Conservation (phyloP, 2,329 filamentous ascomycete species). For the Cercospora nicotianae region DNA sequence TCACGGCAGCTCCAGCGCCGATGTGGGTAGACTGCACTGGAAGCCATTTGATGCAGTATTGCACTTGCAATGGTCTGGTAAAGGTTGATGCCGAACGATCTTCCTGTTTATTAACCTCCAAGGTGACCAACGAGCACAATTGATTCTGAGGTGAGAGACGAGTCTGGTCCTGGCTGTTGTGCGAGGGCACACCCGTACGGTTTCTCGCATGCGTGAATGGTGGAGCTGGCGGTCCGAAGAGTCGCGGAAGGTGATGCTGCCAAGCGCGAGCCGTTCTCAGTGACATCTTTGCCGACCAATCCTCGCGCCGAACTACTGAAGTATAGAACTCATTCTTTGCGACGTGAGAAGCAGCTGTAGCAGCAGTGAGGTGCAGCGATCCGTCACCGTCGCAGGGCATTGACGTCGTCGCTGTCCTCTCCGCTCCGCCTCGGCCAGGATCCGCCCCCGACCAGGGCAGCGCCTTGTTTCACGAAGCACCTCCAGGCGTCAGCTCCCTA, state of each 20-base stretch:
- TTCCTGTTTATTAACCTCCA: not conserved
- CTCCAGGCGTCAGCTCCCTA: slow-evolving; percentile 7
- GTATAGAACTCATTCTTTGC: not conserved
- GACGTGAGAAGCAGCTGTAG: not conserved
- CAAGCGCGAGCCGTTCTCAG: not conserved
- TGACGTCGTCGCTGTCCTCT: not conserved
- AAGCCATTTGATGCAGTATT: not conserved
- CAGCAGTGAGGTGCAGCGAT: not conserved
- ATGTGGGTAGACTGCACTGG: not conserved
- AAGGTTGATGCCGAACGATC: not conserved
- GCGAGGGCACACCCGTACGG: not conserved
- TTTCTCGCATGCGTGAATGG: not conserved
- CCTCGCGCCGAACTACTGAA: not conserved
- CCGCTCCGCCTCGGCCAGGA: not conserved
- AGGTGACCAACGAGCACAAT: not conserved
- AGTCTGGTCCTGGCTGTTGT: not conserved
- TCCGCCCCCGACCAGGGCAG: slow-evolving; percentile 1
- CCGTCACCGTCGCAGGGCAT: not conserved
- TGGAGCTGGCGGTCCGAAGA: not conserved
- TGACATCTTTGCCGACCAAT: slow-evolving; percentile 7
- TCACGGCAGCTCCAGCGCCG: not conserved
- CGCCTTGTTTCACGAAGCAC: slow-evolving; percentile 8
- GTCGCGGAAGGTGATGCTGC: not conserved
- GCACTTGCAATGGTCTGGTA: not conserved
- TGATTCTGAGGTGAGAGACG: not conserved